Conservation (phyloP, 805 yeast genomes). For the Zygotorulaspora chibaensis region DNA sequence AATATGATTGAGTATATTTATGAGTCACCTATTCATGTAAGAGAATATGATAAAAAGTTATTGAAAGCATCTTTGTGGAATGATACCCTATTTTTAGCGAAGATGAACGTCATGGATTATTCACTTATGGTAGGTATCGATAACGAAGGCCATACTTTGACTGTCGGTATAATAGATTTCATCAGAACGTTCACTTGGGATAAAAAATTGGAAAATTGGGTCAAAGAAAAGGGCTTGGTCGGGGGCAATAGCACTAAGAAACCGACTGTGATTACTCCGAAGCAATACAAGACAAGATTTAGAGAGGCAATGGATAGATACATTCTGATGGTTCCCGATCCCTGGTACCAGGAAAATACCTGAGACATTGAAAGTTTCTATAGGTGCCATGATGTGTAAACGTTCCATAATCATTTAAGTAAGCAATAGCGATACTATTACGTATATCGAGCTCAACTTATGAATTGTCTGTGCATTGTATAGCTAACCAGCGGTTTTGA, state of each 20-base stretch:
- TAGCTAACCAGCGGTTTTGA: no score
- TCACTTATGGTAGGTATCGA: constrained; percentile 93
- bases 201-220: constrained; percentile 97
- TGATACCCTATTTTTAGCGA: constrained; percentile 87
- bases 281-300: constrained; percentile 89
- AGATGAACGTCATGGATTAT: constrained; percentile 98
- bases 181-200: constrained; percentile 98
- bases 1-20: constrained; percentile 97
- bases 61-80: constrained; percentile 89
- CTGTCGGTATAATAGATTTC: constrained; percentile 93
- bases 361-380: constrained; percentile 1
- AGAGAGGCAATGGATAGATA: constrained; percentile 98
- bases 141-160: constrained; percentile 56
- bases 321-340: constrained; percentile 88
- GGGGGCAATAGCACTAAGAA: constrained; percentile 77
- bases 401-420: background rate
- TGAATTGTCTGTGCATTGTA: constrained; percentile 2
- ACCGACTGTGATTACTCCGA: constrained; percentile 96
- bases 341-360: constrained; percentile 39
- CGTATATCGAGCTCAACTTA: background rate
- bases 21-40: constrained; percentile 90
- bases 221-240: constrained; percentile 87
- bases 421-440: background rate
- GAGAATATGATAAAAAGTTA: constrained; percentile 84
- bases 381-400: background rate